These are phyloP conservation scores for Neurospora sp. DNA, from an alignment of 495 filamentous ascomycete genomes.

Conservation along the genomic window DNA sequence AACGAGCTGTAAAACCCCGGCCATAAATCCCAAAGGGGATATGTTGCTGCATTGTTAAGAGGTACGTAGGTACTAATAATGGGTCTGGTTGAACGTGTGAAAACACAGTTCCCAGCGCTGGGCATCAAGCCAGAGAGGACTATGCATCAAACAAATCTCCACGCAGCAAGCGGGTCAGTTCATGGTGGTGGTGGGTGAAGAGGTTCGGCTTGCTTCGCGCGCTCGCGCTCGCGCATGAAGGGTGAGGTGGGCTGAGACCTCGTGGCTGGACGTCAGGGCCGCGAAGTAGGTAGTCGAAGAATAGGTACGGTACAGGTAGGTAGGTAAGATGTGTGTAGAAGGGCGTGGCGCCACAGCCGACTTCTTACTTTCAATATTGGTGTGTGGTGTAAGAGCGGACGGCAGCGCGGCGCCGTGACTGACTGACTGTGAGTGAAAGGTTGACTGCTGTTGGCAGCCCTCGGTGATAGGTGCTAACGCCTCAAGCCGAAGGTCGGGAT, in stretches of 20 bases:
- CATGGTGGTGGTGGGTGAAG: not conserved
- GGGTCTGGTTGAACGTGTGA: not conserved
- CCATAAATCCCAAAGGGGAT: not conserved
- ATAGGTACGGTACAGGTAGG: not conserved
- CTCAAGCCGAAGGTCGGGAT: not conserved
- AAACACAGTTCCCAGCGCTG: not conserved
- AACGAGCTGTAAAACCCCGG: not conserved
- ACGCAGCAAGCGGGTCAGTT: not conserved
- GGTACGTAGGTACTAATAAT: not conserved
- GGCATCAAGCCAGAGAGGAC: not conserved
- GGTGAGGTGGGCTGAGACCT: not conserved
- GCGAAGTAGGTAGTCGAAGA: not conserved
- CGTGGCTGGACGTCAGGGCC: not conserved
- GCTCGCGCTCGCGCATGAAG: not conserved
- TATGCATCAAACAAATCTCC: not conserved
- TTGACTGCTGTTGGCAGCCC: not conserved
- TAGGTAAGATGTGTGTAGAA: not conserved
- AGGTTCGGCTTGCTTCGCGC: not conserved
- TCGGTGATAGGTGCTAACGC: not conserved
- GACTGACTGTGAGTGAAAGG: not conserved
- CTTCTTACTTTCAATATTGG: not conserved
- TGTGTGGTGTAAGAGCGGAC: not conserved
- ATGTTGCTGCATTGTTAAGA: not conserved
- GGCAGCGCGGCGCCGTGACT: not conserved
- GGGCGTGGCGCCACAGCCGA: not conserved